Evolutionary conservation across 177 flowering plant species (phyloP), one percentile per base, ranked within the genome.

Genomic region (Vitis hybrid): DNA sequence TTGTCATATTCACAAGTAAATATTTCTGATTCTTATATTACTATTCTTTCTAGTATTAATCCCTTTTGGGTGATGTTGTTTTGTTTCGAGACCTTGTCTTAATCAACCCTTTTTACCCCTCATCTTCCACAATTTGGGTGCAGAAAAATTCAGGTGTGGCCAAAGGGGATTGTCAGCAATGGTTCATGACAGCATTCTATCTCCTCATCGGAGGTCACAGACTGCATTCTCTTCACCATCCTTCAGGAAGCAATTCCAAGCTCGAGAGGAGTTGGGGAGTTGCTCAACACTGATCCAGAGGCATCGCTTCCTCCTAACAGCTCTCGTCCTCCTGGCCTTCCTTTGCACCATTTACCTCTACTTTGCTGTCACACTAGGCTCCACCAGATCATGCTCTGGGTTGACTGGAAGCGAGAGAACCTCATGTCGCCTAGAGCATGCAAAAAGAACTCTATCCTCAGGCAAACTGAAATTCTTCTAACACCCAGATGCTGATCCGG

Each of bases 271-370:
- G 60, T 76, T 85, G 46, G 91, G 89, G 16, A 90, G 84, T 81
- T 93, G 91, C 70, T 76, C 91, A 1, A 74, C 83, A 8, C 82
- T 91, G 0, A 3, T 86, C 32, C 82, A 81, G 75, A 78, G 98
- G 68, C 98, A 93, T 70, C 92, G 91, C 6, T 93, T 88, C 79
- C 87, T 93, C 35, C 82, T 93, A 60, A 85, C 87, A 15, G 87
- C 89, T 30, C 84, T 93, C 60, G 83, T 60, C 50, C 86, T 93
- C 60, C 75, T 93, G 59, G 79, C 79, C 57, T 71, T 87, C 74
- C 79, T 93, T 8, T 93, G 98, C 84, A 86, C 91, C 6, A 52
- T 93, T 49, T 93, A 91, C 72, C 92, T 93, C 48, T 91, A 93
- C 80, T 91, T 93, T 74, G 98, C 97, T 2, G 80, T 93, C 74